Evolutionary conservation across 805 yeast genomes (phyloP).

Genomic region (Komagataella phaffii): DNA sequence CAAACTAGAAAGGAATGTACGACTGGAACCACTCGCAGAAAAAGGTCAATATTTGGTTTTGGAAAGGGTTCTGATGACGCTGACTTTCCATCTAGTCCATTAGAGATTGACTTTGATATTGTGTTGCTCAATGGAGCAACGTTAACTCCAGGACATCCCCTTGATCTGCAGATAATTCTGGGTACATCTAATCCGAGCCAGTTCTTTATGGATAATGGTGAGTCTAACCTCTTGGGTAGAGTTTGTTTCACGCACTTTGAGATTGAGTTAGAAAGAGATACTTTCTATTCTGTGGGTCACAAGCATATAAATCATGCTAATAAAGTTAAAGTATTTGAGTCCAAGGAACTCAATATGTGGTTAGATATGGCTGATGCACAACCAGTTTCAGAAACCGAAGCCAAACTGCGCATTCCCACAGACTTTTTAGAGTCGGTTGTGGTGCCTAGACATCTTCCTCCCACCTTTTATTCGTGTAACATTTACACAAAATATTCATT

Average conservation of each 20-base stretch:
- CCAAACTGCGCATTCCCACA: slow-evolving; percentile 31
- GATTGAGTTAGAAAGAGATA: slow-evolving; percentile 16
- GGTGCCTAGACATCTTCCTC: slow-evolving; percentile 34
- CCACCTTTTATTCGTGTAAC: slow-evolving; percentile 45
- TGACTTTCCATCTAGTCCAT: neutral
- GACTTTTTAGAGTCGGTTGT: slow-evolving; percentile 24
- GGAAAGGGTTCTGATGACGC: neutral
- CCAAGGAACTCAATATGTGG: slow-evolving; percentile 12
- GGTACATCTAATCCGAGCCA: neutral
- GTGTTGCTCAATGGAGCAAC: neutral
- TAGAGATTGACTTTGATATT: neutral
- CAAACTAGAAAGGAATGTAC: slow-evolving; percentile 6
- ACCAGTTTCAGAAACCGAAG: slow-evolving; percentile 10
- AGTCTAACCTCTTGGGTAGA: slow-evolving; percentile 21
- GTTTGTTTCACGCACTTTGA: slow-evolving; percentile 27
- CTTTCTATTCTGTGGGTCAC: slow-evolving; percentile 15
- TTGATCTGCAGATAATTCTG: slow-evolving; percentile 2
- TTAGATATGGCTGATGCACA: slow-evolving; percentile 25
- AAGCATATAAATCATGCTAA: slow-evolving; percentile 6
- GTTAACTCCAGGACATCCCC: slow-evolving; percentile 4
- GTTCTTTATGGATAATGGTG: neutral
- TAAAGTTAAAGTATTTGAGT: slow-evolving; percentile 8
- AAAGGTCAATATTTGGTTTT: slow-evolving; percentile 3
- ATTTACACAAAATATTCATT: slow-evolving; percentile 30
- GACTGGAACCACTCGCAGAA: slow-evolving; percentile 5